Base-by-base conservation (phyloP, 1,284 basidiomycete genomes). In the Trichosporon sp. region DNA sequence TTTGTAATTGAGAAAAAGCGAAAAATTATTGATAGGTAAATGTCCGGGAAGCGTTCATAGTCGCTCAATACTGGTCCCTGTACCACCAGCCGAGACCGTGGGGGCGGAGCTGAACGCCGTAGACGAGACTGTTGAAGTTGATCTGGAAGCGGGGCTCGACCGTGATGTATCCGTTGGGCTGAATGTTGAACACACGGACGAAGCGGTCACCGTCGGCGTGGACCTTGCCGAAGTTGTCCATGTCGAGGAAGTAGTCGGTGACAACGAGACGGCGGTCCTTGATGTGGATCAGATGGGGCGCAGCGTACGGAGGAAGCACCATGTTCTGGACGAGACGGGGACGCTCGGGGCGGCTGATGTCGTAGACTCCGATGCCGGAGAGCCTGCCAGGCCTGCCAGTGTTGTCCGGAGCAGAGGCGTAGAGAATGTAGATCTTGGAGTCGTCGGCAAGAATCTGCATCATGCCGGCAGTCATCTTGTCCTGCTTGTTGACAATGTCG, bases 201-300 rank as follows among this genome's bases (percentile, higher is more conserved):
- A 54, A 37, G 46, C 57, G 65, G 65, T 67, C 65, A 23, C 65
- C 65, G 60, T 67, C 58, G 31, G 58, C 33, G 58, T 67, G 65
- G 34, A 67, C 32, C 60, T 62, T 67, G 31, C 65, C 65, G 54
- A 67, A 64, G 63, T 62, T 29, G 63, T 67, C 65, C 54, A 62
- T 21, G 58, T 67, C 46, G 7, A 67, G 46, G 56, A 67, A 67
- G 65, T 67, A 67, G 54, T 62, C 65, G 44, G 63, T 62, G 10
- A 54, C 34, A 31, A 60, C 58, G 16, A 62, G 58, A 14, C 65
- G 65, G 60, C 64, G 59, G 58, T 61, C 65, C 44, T 49, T 37
- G 33, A 66, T 52, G 31, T 64, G 60, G 37, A 56, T 56, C 3
- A 67, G 62, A 29, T 67, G 65, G 4, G 65, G 65, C 2, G 60